Evolutionary conservation across 306 rosid species (phyloP).

Genomic region (Gastrolobium bilobum): DNA sequence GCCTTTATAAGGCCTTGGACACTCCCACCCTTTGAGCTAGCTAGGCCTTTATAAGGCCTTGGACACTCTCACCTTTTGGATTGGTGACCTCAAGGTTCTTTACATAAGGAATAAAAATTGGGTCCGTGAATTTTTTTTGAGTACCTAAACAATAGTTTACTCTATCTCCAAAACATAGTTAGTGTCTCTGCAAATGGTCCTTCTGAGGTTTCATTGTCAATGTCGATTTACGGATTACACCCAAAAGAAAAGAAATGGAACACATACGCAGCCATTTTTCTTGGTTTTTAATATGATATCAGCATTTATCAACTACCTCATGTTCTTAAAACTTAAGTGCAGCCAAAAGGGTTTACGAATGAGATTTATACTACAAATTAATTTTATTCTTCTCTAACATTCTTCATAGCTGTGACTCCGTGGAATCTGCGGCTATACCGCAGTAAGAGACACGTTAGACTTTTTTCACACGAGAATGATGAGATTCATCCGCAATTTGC

Average conservation of each 20-base stretch:
- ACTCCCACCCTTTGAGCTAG: too few relatives aligned
- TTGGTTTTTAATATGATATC: neutral
- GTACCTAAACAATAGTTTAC: too few relatives aligned
- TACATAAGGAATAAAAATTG: too few relatives aligned
- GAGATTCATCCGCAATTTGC: constrained; percentile 10
- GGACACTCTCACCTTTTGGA: too few relatives aligned
- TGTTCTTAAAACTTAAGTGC: neutral
- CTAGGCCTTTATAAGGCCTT: too few relatives aligned
- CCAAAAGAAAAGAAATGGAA: neutral
- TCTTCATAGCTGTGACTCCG: neutral
- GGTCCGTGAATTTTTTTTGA: too few relatives aligned
- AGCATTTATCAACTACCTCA: constrained; percentile 3
- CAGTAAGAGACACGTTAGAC: neutral
- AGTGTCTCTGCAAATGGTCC: constrained; percentile 9
- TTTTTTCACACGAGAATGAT: neutral
- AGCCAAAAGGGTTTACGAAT: neutral
- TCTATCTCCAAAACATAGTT: too few relatives aligned
- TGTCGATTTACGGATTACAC: neutral
- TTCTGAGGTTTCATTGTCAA: constrained; percentile 1
- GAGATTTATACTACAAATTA: neutral
- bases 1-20: too few relatives aligned
- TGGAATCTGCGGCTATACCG: constrained; percentile 1
- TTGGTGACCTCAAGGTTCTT: too few relatives aligned
- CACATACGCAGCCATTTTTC: neutral
- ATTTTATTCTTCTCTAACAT: neutral